Evolutionary conservation across 176 grass and related monocot genomes (phyloP).

Genomic region (Juncus effusus): DNA sequence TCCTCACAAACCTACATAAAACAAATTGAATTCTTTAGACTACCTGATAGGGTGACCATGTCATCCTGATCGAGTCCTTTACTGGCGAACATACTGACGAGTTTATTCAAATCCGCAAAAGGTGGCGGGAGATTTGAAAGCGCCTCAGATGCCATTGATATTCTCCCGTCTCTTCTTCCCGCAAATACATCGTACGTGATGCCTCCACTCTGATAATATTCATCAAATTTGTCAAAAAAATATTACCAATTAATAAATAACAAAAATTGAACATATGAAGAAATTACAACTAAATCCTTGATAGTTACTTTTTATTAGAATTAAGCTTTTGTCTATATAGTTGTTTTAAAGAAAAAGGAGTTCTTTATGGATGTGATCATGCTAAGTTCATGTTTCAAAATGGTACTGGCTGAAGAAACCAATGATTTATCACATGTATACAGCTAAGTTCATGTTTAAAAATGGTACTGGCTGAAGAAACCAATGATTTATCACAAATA

Average conservation of each 20-base stretch:
- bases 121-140: constrained; percentile 34
- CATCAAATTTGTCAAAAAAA: not conserved
- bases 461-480: no score
- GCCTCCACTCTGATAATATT: constrained; percentile 39
- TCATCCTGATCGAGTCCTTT: constrained; percentile 55
- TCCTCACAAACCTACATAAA: not conserved
- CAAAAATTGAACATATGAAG: not conserved
- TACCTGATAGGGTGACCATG: constrained; percentile 69
- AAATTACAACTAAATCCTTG: constrained; percentile 1
- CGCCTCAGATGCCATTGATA: constrained; percentile 34
- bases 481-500: no score
- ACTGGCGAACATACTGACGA: constrained; percentile 34
- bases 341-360: no score
- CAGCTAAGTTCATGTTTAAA: no score
- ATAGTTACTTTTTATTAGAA: no score
- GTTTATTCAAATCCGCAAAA: constrained; percentile 9
- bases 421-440: no score
- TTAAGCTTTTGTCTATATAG: no score
- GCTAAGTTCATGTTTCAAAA: no score
- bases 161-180: constrained; percentile 55
- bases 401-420: no score
- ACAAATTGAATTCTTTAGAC: not conserved
- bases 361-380: no score
- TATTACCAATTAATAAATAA: not conserved
- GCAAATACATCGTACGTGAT: constrained; percentile 53